Evolutionary conservation across 352 stramenopile genomes (phyloP).

Genomic region (Elongisporangium prolatum): DNA sequence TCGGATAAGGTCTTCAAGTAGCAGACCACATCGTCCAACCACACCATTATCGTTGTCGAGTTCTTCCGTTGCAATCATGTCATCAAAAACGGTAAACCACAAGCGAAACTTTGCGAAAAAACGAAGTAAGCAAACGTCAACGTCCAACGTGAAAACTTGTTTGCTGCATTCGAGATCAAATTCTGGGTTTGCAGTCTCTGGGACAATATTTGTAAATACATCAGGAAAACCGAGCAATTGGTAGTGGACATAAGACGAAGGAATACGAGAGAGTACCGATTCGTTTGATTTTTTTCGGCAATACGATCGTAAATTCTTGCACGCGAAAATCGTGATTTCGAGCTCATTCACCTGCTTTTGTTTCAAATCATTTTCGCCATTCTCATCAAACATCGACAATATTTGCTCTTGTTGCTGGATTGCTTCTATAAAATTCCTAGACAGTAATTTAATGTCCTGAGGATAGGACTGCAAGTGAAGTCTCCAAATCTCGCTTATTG

Average conservation of each 20-base stretch:
- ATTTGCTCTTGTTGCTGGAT: slow-evolving; percentile 11
- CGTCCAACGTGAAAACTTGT: slow-evolving; percentile 61
- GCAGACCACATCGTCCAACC: slow-evolving; percentile 70
- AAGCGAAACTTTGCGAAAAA: slow-evolving; percentile 83
- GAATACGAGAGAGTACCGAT: slow-evolving; percentile 23
- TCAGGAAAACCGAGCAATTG: slow-evolving; percentile 88
- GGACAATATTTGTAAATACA: slow-evolving; percentile 84
- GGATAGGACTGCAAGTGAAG: slow-evolving; percentile 88
- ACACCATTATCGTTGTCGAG: slow-evolving; percentile 42
- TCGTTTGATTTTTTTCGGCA: slow-evolving; percentile 26
- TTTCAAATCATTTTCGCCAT: slow-evolving; percentile 15
- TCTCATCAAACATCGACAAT: slow-evolving; percentile 13
- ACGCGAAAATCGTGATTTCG: slow-evolving; percentile 64
- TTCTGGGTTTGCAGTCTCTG: slow-evolving; percentile 51
- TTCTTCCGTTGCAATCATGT: slow-evolving; percentile 39
- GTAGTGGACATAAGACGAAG: slow-evolving; percentile 87
- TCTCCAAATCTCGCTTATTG: slow-evolving; percentile 89
- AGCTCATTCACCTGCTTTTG: slow-evolving; percentile 45
- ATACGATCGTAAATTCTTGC: slow-evolving; percentile 44
- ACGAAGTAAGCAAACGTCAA: slow-evolving; percentile 70
- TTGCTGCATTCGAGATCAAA: slow-evolving; percentile 66
- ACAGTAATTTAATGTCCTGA: slow-evolving; percentile 66
- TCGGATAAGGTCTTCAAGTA: slow-evolving; percentile 57
- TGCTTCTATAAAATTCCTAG: slow-evolving; percentile 5
- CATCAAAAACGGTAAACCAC: slow-evolving; percentile 85